A percentile compares a stretch with the other conserved stretches of the same genome.
Conservation (phyloP, 345 rosid species). For the Citrus cavaleriei region DNA sequence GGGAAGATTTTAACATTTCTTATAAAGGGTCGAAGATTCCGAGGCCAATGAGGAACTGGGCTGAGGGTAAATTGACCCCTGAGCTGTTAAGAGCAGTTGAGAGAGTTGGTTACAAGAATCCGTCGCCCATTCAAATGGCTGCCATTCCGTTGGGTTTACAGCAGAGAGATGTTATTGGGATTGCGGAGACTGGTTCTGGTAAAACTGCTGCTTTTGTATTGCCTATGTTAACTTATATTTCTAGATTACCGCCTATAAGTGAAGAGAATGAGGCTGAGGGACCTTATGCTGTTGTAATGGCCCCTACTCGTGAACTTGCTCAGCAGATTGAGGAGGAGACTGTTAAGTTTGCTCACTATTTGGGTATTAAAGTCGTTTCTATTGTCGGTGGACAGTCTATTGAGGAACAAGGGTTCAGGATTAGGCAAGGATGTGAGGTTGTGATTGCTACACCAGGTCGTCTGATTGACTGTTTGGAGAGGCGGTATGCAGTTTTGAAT, state of each 20-base stretch:
- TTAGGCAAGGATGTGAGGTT: conserved; percentile 95
- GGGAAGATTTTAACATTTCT: conserved; percentile 89
- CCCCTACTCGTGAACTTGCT: conserved; percentile 88
- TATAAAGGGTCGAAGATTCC: conserved; percentile 95
- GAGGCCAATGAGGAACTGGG: conserved; percentile 91
- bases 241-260: conserved; percentile 73
- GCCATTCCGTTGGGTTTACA: conserved; percentile 87
- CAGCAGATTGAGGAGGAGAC: conserved; percentile 97
- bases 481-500: conserved; percentile 85
- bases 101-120: conserved; percentile 81
- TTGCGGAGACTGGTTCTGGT: conserved; percentile 97
- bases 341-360: conserved; percentile 78
- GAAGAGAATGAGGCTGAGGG: conserved; percentile 94
- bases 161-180: conserved; percentile 92
- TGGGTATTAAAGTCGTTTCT: conserved; percentile 84
- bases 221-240: conserved; percentile 90
- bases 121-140: conserved; percentile 93
- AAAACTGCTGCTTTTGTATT: conserved; percentile 95
- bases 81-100: conserved; percentile 87
- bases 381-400: conserved; percentile 94
- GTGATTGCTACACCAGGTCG: conserved; percentile 94
- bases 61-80: conserved; percentile 63
- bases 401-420: conserved; percentile 87
- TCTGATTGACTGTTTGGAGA: conserved; percentile 84
- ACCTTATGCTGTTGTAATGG: conserved; percentile 94